Evolutionary conservation across 305 asterid genomes (phyloP), one percentile per base, ranked within the genome.

Genomic region (Fraxinus dipetala): DNA sequence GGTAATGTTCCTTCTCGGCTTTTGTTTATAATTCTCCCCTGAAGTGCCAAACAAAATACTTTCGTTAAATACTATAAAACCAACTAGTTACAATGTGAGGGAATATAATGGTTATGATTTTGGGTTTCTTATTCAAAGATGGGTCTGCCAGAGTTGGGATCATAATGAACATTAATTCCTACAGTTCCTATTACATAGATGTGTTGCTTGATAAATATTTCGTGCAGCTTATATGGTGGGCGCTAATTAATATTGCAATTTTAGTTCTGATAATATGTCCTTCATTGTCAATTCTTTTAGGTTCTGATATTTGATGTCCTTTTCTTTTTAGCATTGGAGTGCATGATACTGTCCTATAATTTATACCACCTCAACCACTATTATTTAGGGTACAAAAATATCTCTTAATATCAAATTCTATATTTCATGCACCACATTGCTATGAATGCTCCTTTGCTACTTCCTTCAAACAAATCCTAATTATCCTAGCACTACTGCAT

Each of bases 1-100:
- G 97, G 99, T 96, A 89, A 84, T 51, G 45, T 65, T 65, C 36
- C 38, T 81, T 22, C 35, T 43, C 72, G 48, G 32, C 34, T n/a
- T n/a, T 45, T 45, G 24, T 5, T 77, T 14, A 72, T 1, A 51
- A 10, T 75, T 24, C 78, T 72, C 20, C 63, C 24, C 11, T 28
- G 10, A 31, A 13, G 34, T 69, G 75, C 40, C 18, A 1, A 63
- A n/a, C 38, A 59, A 79, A 48, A 6, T 45, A 70, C 11, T 24
- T 3, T 28, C 14, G 9, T 48, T 10, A 13, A 13, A 77, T 76
- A 20, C 72, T 56, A 43, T 51, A 43, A 65, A 69, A 45, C 38
- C 5, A 70, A 31, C 75, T 48, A 2, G 31, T 28, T 30, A 43
- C 72, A 28, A 61, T 48, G 22, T 40, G 54, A 56, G 8, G 38